Conservation (phyloP, 2,329 filamentous ascomycete species). For the Dothideomycetes sp. region DNA sequence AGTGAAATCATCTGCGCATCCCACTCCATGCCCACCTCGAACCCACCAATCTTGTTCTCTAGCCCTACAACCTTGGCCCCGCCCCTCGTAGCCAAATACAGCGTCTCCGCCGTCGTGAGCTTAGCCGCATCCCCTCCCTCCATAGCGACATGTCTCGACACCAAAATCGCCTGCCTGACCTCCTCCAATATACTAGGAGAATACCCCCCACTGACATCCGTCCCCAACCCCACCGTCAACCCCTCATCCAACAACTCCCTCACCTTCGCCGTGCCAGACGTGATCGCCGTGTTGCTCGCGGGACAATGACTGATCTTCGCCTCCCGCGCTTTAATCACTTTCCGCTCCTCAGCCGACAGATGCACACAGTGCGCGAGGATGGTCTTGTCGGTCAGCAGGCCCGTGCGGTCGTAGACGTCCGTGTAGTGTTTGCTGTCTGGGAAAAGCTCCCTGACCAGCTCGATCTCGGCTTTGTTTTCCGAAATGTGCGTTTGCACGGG, state of each 20-base stretch:
- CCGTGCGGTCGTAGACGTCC: conserved; percentile 63
- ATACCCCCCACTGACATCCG: conserved; percentile 84
- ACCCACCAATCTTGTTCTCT: conserved; percentile 60
- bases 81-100: conserved; percentile 81
- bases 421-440: conserved; percentile 56
- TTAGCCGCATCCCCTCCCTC: conserved; percentile 40
- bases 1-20: conserved; percentile 78
- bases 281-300: conserved; percentile 71
- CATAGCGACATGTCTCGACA: conserved; percentile 62
- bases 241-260: conserved; percentile 63
- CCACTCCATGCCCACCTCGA: conserved; percentile 79
- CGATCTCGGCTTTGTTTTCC: conserved; percentile 67
- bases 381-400: conserved; percentile 59
- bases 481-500: conserved; percentile 83
- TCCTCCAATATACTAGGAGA: conserved; percentile 70
- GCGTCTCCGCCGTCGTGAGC: conserved; percentile 71
- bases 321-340: conserved; percentile 48
- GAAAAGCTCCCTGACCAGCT: conserved; percentile 60
- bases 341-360: conserved; percentile 54
- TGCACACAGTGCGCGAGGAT: conserved; percentile 83
- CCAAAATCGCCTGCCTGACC: conserved; percentile 69
- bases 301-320: conserved; percentile 77
- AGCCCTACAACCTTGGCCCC: conserved; percentile 75
- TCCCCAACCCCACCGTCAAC: conserved; percentile 74
- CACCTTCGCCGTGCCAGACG: conserved; percentile 67